Base-by-base conservation (phyloP, 192 early-diverging fungal species). In the Linnemannia schmuckeri region DNA sequence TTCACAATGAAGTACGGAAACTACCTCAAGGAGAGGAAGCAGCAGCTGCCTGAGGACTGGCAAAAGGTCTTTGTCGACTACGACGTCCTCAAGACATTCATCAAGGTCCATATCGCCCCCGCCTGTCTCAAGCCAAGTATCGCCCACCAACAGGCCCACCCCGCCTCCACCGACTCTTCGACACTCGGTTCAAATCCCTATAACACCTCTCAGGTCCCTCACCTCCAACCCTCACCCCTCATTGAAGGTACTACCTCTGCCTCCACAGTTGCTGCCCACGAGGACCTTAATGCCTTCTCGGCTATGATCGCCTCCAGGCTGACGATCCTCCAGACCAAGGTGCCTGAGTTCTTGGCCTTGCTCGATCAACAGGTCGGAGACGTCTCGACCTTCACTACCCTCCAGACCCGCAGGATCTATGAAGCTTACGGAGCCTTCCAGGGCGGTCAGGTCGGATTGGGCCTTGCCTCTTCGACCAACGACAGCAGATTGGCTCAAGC, bases 21-120 rank as follows among this genome's bases (percentile, higher is more conserved):
- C 61, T 94, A 94, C 82, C 89, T 95, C 49, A 82, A 89, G 44
- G 94, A 94, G 88, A 90, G 94, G 66, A 93, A 92, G 75, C 74
- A 70, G n/a, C 91, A 91, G 75, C 89, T 97, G 27, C 95, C 96
- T 0, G 83, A 71, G 54, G 89, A 91, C 10, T 96, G 95, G 95
- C 91, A 92, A 68, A 77, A 82, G 7, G 85, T 93, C 76, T 96
- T 94, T 89, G 88, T 97, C 80, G 93, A 94, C 83, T 97, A 97
- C 85, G 90, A 89, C 22, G 81, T 71, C 70, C 91, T 96, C 49
- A 97, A 96, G 82, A 22, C 49, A 49, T 93, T 91, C 66, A 90
- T 96, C 81, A 95, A 96, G 85, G 24, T 77, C 8, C 75, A 83
- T 17, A 93, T 96, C 74, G 92, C 93, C 40, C 91, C 85, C 6